phyloP scores from a whole-genome alignment of 768 basidiomycete species.

The Pleurotus sapidus region DNA sequence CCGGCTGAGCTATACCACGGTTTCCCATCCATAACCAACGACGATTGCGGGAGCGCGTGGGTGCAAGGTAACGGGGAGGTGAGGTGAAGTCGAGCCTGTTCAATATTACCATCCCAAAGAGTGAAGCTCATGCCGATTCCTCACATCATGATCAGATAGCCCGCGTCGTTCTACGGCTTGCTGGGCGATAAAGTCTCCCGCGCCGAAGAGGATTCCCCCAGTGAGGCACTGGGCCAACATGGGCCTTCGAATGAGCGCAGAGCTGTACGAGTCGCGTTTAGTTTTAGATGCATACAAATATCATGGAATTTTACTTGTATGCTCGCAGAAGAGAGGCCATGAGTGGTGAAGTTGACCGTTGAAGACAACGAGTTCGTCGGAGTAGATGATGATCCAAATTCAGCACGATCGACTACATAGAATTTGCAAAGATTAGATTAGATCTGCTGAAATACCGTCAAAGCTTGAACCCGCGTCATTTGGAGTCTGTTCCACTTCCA shows the following conservation, averaged over 20 bases:
- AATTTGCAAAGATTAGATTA: too few species aligned
- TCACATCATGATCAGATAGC: slow-evolving; percentile 65
- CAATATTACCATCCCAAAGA: background rate
- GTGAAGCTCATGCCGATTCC: slow-evolving; percentile 20
- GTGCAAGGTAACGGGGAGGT: background rate
- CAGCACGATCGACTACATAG: too few species aligned
- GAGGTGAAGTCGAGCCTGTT: background rate
- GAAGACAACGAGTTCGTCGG: background rate
- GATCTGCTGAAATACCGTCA: too few species aligned
- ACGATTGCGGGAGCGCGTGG: too few species aligned
- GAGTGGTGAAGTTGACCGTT: background rate
- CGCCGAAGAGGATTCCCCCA: slow-evolving; percentile 65
- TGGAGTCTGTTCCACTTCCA: too few species aligned
- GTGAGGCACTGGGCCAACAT: slow-evolving; percentile 63
- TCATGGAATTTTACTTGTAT: slow-evolving; percentile 29
- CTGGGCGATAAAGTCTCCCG: slow-evolving; percentile 82
- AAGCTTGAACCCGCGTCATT: too few species aligned
- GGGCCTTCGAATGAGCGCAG: slow-evolving; percentile 58
- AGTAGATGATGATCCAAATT: too few species aligned
- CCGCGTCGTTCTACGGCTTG: slow-evolving; percentile 78
- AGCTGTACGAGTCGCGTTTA: slow-evolving; percentile 31
- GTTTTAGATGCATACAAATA: slow-evolving; percentile 1
- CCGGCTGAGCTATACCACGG: slow-evolving; percentile 41
- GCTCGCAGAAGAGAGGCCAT: slow-evolving; percentile 35
- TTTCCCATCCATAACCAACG: too few species aligned